Conservation (phyloP, 1,139 yeast genomes). For the Suhomyces maxii region DNA sequence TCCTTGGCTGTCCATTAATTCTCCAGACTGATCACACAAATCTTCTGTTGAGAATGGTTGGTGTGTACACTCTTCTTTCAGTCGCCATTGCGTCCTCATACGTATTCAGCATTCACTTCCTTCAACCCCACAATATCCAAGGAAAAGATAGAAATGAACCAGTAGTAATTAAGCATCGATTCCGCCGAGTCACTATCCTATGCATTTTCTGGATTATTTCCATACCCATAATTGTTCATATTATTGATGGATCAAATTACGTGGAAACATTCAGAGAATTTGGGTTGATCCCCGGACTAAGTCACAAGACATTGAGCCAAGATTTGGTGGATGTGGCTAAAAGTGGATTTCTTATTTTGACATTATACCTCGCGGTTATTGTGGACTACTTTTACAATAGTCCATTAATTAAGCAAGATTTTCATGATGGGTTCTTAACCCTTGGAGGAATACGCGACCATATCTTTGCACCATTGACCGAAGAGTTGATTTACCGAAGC, state of each 20-base stretch:
- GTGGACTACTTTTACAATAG: constrained; percentile 31
- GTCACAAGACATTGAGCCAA: constrained; percentile 17
- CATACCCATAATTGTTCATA: constrained; percentile 22
- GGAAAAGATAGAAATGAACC: constrained; percentile 49
- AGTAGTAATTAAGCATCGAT: constrained; percentile 35
- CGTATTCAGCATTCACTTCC: constrained; percentile 38
- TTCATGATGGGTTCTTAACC: constrained; percentile 26
- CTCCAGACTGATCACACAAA: no score
- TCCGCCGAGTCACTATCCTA: constrained; percentile 35
- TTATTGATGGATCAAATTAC: constrained; percentile 6
- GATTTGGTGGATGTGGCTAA: constrained; percentile 27
- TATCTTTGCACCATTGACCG: constrained; percentile 82
- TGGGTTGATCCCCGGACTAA: constrained; percentile 33
- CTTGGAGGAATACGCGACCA: constrained; percentile 63
- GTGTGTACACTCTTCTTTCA: constrained; percentile 13
- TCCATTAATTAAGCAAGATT: constrained; percentile 16
- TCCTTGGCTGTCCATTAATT: no score
- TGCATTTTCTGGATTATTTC: constrained; percentile 29
- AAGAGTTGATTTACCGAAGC: constrained; percentile 79
- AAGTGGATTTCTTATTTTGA: constrained; percentile 32
- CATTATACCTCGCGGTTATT: constrained; percentile 63
- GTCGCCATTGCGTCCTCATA: constrained; percentile 39
- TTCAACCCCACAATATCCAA: constrained; percentile 24
- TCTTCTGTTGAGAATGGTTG: background rate
- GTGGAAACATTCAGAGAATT: constrained; percentile 15